phyloP scores from a whole-genome alignment of 495 filamentous ascomycete species.

The Cenococcum geophilum region DNA sequence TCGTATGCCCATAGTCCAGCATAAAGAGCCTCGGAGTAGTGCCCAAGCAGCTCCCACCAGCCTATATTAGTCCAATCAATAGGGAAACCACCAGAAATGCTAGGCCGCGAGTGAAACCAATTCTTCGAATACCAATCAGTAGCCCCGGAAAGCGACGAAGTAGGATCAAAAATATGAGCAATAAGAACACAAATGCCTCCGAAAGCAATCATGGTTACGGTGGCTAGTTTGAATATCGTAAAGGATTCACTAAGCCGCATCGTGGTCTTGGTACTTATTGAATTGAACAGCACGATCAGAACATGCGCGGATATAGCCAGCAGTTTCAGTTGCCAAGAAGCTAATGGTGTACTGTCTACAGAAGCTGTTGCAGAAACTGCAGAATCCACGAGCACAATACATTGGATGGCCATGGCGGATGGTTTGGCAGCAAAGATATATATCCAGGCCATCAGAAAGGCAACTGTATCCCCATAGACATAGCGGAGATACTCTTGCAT shows the following conservation, averaged over 20 bases:
- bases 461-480: slow-evolving; percentile 37
- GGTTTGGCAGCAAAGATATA: slow-evolving; percentile 36
- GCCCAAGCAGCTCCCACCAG: slow-evolving; percentile 23
- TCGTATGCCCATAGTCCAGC: slow-evolving; percentile 32
- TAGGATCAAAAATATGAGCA: neutral
- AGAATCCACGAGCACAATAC: slow-evolving; percentile 35
- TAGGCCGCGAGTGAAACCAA: slow-evolving; percentile 17
- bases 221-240: slow-evolving; percentile 19
- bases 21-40: slow-evolving; percentile 25
- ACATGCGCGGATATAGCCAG: slow-evolving; percentile 33
- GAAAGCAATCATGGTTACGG: neutral
- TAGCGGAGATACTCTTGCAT: slow-evolving; percentile 42
- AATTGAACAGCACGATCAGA: slow-evolving; percentile 26
- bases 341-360: neutral
- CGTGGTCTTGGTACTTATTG: slow-evolving; percentile 23
- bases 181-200: neutral
- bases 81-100: slow-evolving; percentile 8
- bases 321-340: slow-evolving; percentile 31
- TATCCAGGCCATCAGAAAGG: slow-evolving; percentile 40
- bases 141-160: slow-evolving; percentile 5
- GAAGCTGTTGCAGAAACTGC: slow-evolving; percentile 29
- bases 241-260: slow-evolving; percentile 26
- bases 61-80: slow-evolving; percentile 13
- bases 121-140: slow-evolving; percentile 16
- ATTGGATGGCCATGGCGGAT: slow-evolving; percentile 33